Base-by-base conservation (phyloP, 1,139 yeast genomes). In the Debaryomyces coudertii region DNA sequence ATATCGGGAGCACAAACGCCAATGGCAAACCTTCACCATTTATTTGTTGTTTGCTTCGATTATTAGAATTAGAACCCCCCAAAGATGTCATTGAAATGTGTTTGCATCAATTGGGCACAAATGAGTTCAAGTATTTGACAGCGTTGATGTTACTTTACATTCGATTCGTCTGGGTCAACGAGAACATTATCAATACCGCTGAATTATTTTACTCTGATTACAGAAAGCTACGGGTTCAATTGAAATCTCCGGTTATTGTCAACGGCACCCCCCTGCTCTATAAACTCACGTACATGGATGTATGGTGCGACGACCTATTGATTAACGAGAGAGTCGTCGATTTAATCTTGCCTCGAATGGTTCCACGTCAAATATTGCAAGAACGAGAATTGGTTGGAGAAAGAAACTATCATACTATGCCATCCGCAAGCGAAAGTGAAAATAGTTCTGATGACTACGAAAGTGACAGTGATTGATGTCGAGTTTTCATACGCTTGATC, bases 71-170 rank as follows among this genome's bases (percentile, higher is more conserved):
- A 18, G 82, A 78, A 49, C 92, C 92, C 0, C 62, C 71, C 4
- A 58, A 54, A 9, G 86, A 79, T 7, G 78, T 87, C 7, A 60
- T 86, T 3, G 53, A 66, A 12, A 75, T 80, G 45, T 77, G 82
- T 52, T 65, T 85, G 25, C 59, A 60, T 8, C 88, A 85, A 54
- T 39, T 57, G 29, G 55, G 59, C 5, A 56, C 53, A 15, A 68
- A 70, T 29, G 80, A 82, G 51, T 86, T 85, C 71, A 86, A 87
- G 63, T 87, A 87, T 57, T 63, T 87, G 43, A 77, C 85, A 0
- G 86, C 86, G 0, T 56, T 86, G 49, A 77, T 82, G 2, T 77
- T 87, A 28, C 57, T 83, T 22, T 85, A 83, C 57, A 65, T 80
- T 4, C 69, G 95, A 36, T 56, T 87, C 42, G 75, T 77, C 1